These are phyloP conservation scores for Lichtheimia ornata DNA, from an alignment of 371 early-diverging fungal species.

Conservation along the genomic window DNA sequence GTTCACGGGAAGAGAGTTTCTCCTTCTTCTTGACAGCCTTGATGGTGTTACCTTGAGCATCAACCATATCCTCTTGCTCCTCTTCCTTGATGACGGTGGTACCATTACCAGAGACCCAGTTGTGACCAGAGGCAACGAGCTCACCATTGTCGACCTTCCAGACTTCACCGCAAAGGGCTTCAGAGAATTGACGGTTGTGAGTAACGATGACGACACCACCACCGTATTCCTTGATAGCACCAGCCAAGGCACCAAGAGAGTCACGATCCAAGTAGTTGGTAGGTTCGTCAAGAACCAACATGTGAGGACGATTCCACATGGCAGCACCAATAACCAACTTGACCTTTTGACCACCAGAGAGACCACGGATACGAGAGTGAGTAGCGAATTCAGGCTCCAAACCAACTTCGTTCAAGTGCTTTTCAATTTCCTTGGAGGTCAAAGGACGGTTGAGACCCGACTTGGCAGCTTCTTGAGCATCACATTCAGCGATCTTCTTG, in stretches of 20 bases:
- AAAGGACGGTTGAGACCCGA: conserved; percentile 68
- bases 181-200: conserved; percentile 76
- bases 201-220: conserved; percentile 81
- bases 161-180: conserved; percentile 69
- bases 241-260: conserved; percentile 72
- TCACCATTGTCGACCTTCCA: conserved; percentile 77
- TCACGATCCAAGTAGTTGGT: conserved; percentile 85
- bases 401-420: conserved; percentile 72
- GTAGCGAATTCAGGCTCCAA: conserved; percentile 75
- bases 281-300: conserved; percentile 90
- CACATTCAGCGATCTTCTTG: conserved; percentile 67
- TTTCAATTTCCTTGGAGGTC: conserved; percentile 68
- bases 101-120: conserved; percentile 55
- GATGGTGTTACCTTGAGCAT: conserved; percentile 54
- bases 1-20: conserved; percentile 51
- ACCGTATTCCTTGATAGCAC: conserved; percentile 67
- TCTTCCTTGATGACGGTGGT: conserved; percentile 37
- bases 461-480: conserved; percentile 67
- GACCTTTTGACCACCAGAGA: conserved; percentile 93
- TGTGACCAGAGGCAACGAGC: conserved; percentile 54
- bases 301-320: conserved; percentile 76
- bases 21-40: conserved; percentile 52
- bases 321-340: conserved; percentile 60
- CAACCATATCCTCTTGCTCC: conserved; percentile 44
- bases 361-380: conserved; percentile 82